Base-by-base conservation (phyloP, 805 yeast species). In the Starmerella riodocensis region DNA sequence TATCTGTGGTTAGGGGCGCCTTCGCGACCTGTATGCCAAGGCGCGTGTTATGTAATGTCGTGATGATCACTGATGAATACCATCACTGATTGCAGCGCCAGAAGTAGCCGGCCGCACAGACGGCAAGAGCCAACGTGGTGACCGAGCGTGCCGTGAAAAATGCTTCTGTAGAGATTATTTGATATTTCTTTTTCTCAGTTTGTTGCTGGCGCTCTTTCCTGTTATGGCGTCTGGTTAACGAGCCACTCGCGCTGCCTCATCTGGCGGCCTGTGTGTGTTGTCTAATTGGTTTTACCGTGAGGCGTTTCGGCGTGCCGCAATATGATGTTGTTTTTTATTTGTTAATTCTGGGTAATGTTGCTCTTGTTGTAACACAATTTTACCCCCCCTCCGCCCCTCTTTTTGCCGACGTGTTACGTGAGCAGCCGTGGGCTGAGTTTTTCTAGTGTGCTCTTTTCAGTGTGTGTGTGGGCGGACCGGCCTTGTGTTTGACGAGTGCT, bases 71-170 rank as follows among this genome's bases (percentile, higher is more conserved):
- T 46, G 46, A 41, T 46, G 42, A 17, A 7, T 17, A 12, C 22
- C 37, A 46, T 46, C 50, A 46, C 32, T 46, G 50, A 46, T 46
- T 31, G 11, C 20, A 7, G 6, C 14, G 32, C 12, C 13, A 24
- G 12, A 9, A 9, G 13, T 24, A 9, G 27, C 27, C 13, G 27
- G 13, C 12, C 12, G 13, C 27, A 24, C 27, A 11, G 31, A 5
- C 20, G n/a, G 4, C 18, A 6, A 17, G 27, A 13, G 35, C 33
- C 18, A 12, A 18, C 4, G 8, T 14, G 5, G 32, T 5, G 20
- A 5, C 17, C n/a, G 14, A 23, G 9, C n/a, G 23, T 12, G n/a
- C 17, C 13, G 19, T 22, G 3, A 32, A 38, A 38, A 28, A 16
- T 36, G 20, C 16, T 23, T 21, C 6, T 20, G 16, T 27, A 27